A percentile compares a stretch with the other conserved stretches of the same genome.
Conservation (phyloP, 352 stramenopile genomes). For the Phytophthora syringae region DNA sequence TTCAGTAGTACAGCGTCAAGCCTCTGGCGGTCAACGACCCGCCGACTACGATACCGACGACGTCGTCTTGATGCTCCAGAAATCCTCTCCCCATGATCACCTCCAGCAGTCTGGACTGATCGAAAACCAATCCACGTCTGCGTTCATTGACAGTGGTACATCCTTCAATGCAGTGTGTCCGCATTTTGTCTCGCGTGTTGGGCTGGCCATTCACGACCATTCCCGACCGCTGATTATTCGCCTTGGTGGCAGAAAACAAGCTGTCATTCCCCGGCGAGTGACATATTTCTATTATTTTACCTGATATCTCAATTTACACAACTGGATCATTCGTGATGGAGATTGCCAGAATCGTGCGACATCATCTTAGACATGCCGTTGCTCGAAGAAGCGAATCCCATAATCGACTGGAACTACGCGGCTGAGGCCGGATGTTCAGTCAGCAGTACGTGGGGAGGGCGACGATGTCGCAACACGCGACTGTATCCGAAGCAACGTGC, state of each 20-base stretch:
- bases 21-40: neutral
- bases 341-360: constrained; percentile 6
- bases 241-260: constrained; percentile 5
- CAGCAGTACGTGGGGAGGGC: neutral
- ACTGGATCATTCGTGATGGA: constrained; percentile 18
- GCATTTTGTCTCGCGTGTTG: neutral
- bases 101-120: neutral
- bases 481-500: neutral
- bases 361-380: constrained; percentile 17
- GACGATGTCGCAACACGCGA: neutral
- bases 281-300: neutral
- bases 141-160: constrained; percentile 6
- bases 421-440: neutral
- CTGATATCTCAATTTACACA: constrained; percentile 4
- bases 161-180: constrained; percentile 6
- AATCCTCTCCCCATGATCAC: neutral
- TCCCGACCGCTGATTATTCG: neutral
- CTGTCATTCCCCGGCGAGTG: constrained; percentile 5
- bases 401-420: constrained; percentile 6
- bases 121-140: neutral
- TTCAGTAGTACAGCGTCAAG: neutral
- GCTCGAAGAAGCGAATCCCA: constrained; percentile 11
- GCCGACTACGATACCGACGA: constrained; percentile 4
- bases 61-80: neutral
- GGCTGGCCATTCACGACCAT: neutral